A percentile compares a stretch with the other conserved stretches of the same genome.
These are phyloP conservation scores for Ceratocystis cubensis DNA, from an alignment of 2,329 filamentous ascomycete species.

Conservation along the genomic window DNA sequence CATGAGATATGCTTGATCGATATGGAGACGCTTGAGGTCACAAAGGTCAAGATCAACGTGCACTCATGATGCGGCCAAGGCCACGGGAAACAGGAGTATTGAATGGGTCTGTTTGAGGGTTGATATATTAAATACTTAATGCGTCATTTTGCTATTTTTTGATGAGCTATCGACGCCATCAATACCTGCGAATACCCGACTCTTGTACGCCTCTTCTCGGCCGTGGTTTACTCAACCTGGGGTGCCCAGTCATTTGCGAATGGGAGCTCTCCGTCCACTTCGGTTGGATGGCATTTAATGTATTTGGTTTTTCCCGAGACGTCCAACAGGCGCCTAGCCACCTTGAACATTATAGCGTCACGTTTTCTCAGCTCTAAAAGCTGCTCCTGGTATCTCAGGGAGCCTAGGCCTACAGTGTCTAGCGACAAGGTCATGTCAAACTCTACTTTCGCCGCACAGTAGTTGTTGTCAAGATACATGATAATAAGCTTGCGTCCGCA, in stretches of 20 bases:
- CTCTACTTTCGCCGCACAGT: not conserved
- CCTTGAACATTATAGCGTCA: too few species aligned
- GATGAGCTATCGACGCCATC: not conserved
- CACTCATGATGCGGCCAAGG: slow-evolving; percentile 14
- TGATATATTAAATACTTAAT: not conserved
- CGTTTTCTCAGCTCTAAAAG: too few species aligned
- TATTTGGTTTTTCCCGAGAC: too few species aligned
- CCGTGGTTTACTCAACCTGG: not conserved
- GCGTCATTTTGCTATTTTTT: not conserved
- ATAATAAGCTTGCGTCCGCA: not conserved
- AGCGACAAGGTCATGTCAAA: not conserved
- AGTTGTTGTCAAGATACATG: slow-evolving; percentile 21
- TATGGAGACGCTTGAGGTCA: slow-evolving; percentile 68
- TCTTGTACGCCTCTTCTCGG: not conserved
- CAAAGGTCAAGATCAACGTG: slow-evolving; percentile 48
- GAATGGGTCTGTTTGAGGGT: slow-evolving; percentile 23
- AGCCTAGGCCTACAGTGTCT: not conserved
- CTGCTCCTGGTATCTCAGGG: too few species aligned
- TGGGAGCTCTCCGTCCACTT: too few species aligned
- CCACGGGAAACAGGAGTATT: not conserved
- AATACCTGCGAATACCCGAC: not conserved
- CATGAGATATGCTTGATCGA: slow-evolving; percentile 75
- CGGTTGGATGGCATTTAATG: too few species aligned
- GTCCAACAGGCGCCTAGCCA: too few species aligned
- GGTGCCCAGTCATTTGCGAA: too few species aligned